Evolutionary conservation across 2,329 filamentous ascomycete genomes (phyloP), one percentile per base, ranked within the genome.

Genomic region (Alternaria sp.): DNA sequence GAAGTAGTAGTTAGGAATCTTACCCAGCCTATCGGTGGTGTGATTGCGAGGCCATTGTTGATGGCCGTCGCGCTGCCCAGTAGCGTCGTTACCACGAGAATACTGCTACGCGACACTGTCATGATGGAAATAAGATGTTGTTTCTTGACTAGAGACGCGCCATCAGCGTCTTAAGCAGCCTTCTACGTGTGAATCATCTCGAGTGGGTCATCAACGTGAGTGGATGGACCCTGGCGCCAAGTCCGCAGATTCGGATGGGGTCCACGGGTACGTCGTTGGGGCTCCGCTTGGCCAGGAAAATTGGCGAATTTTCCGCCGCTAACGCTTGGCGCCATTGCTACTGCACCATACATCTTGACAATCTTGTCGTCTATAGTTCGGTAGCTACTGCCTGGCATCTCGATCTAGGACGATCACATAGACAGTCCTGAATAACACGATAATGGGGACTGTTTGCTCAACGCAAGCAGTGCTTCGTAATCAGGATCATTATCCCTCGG

Each of bases 21-120:
- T 45, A 70, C 67, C 67, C 67, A 69, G 33, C 67, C 67, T 65
- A 69, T 69, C 24, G 63, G 63, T 5, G 67, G 67, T 44, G 67
- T 69, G 13, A 64, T 57, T 28, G 67, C 67, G 34, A 69, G 49
- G 4, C 67, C 67, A 63, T 69, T 69, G 58, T 67, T 70, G 42
- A 70, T 66, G n/a, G 67, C 67, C 5, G 57, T 49, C 17, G 54
- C 67, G 42, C 59, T 61, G 39, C 57, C 60, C 14, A 64, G 42
- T n/a, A 69, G 39, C 1, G 58, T 58, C 2, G 66, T 56, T 21
- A 57, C 52, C 14, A 58, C 37, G 44, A 66, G 49, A 44, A 65
- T 42, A 17, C 49, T 63, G 29, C 51, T 62, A 40, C 50, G 58
- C 37, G 52, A 49, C 11, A 54, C 41, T 10, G 63, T 36, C 65